Percentiles rank a stretch among this genome's conserved stretches.
phyloP scores from a whole-genome alignment of 2,329 filamentous ascomycete species.

The Nannizziopsis barbatae region DNA sequence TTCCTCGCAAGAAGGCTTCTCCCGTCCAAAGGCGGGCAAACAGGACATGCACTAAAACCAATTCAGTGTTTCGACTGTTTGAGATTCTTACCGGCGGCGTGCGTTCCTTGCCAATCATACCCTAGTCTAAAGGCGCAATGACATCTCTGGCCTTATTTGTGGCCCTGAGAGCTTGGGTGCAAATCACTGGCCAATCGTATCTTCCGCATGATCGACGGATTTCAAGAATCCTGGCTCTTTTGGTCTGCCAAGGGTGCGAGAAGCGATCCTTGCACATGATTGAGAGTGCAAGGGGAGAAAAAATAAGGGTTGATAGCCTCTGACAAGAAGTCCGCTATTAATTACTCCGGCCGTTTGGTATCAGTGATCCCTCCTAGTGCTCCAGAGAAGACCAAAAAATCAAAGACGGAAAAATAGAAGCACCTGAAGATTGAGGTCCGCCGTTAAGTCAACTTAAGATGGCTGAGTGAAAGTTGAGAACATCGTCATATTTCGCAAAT shows the following conservation, averaged over 20 bases:
- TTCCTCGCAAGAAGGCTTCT: not conserved
- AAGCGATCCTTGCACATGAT: constrained; percentile 9
- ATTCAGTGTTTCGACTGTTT: constrained; percentile 10
- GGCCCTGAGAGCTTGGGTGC: constrained; percentile 10
- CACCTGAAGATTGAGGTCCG: too few relatives aligned
- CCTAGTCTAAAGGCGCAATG: constrained; percentile 4
- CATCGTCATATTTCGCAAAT: too few relatives aligned
- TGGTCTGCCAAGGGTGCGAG: constrained; percentile 5
- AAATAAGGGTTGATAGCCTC: not conserved
- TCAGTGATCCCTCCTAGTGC: not conserved
- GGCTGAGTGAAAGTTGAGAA: too few relatives aligned
- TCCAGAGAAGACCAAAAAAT: not conserved
- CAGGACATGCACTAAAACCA: not conserved
- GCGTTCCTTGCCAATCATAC: constrained; percentile 9
- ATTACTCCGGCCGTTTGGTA: constrained; percentile 3
- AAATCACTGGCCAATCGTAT: constrained; percentile 3
- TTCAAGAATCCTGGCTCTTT: not conserved
- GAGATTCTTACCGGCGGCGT: constrained; percentile 7
- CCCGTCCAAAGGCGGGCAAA: not conserved
- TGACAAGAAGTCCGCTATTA: not conserved
- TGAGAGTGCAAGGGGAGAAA: not conserved
- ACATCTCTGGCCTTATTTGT: constrained; percentile 11
- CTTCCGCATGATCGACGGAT: not conserved
- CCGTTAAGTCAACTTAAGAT: too few relatives aligned
- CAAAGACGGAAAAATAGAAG: not conserved